Evolutionary conservation across 306 rosid genomes (phyloP).

Genomic region (Ormosia semicastrata): DNA sequence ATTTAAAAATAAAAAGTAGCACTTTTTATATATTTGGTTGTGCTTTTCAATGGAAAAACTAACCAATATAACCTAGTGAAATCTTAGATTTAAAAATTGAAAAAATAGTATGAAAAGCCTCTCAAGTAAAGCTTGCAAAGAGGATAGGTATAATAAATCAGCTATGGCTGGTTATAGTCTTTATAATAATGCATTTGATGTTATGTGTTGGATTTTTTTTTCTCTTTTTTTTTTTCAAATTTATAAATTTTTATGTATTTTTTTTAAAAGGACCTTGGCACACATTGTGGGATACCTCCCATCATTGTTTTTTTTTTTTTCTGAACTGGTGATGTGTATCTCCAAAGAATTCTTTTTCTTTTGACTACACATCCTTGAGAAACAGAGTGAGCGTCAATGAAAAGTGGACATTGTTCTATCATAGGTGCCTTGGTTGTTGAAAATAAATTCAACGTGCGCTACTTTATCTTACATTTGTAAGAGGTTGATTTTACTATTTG

Average conservation of each 20-base stretch:
- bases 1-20: neutral
- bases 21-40: neutral
- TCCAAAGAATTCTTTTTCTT: neutral
- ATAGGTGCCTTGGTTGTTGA: neutral
- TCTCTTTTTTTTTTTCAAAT: neutral
- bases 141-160: neutral
- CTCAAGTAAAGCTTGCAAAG: neutral
- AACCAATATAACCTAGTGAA: neutral
- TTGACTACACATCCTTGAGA: neutral
- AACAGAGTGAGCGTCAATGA: neutral
- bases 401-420: neutral
- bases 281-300: constrained; percentile 4
- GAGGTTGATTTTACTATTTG: no score
- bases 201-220: neutral
- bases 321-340: neutral
- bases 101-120: neutral
- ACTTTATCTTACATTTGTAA: no score
- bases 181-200: neutral
- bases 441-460: neutral
- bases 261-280: neutral
- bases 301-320: constrained; percentile 4
- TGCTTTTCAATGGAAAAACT: neutral
- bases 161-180: neutral
- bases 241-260: neutral
- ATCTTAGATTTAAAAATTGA: neutral